Evolutionary conservation across 441 rosid genomes (phyloP).

Genomic region (Gossypium trilobum): DNA sequence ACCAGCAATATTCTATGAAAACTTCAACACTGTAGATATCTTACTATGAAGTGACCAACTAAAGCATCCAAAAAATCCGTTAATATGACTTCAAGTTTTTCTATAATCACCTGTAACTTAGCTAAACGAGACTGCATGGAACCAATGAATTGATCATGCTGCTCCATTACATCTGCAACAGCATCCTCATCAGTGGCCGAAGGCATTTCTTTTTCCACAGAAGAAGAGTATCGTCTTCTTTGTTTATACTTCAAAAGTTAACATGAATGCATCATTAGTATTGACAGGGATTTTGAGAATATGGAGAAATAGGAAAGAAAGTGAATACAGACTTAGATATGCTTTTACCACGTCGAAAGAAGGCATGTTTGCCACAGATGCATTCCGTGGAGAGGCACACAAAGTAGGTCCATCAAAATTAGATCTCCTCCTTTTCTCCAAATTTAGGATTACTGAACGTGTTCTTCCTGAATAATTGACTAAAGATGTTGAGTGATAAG

Average conservation of each 20-base stretch:
- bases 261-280: constrained; percentile 15
- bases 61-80: constrained; percentile 3
- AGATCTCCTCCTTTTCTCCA: constrained; percentile 72
- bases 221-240: constrained; percentile 48
- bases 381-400: constrained; percentile 37
- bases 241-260: constrained; percentile 38
- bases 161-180: constrained; percentile 58
- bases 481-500: constrained; percentile 8
- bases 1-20: constrained; percentile 16
- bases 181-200: constrained; percentile 63
- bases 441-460: constrained; percentile 50
- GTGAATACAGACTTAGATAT: not conserved
- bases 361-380: constrained; percentile 32
- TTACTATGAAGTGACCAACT: not conserved
- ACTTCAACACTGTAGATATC: not conserved
- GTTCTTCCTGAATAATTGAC: constrained; percentile 49
- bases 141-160: constrained; percentile 72
- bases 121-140: constrained; percentile 87
- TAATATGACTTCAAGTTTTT: constrained; percentile 15
- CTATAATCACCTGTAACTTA: constrained; percentile 72
- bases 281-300: not conserved
- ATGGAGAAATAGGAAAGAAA: not conserved
- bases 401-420: constrained; percentile 46
- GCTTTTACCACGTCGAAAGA: constrained; percentile 46
- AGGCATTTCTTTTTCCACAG: constrained; percentile 48